Evolutionary conservation across 1,284 basidiomycete species (phyloP).

Genomic region (Moniliophthora roreri): DNA sequence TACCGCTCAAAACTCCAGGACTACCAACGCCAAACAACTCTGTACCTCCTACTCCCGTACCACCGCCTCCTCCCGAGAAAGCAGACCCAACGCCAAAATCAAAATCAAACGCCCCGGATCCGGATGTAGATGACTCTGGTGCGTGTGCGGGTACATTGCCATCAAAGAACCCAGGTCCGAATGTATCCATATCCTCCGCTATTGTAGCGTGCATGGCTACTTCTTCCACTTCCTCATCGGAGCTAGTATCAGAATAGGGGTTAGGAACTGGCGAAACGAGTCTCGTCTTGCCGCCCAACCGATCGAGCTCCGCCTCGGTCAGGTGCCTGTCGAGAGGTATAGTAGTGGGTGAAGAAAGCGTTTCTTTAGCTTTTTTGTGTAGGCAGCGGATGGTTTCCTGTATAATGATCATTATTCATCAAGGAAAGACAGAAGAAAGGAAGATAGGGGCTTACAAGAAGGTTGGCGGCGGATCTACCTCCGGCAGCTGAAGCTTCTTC

Average conservation of each 20-base stretch:
- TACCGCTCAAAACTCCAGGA: conserved; percentile 20
- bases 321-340: background rate
- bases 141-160: conserved; percentile 15
- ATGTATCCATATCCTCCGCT: conserved; percentile 27
- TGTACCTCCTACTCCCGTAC: too few species aligned
- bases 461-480: conserved; percentile 47
- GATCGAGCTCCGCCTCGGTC: too few species aligned
- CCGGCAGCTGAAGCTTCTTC: conserved; percentile 48
- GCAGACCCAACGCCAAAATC: too few species aligned
- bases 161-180: conserved; percentile 21
- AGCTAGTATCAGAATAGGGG: background rate
- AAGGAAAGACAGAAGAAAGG: conserved; percentile 8
- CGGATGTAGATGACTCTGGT: background rate
- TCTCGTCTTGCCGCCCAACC: too few species aligned
- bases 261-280: too few species aligned
- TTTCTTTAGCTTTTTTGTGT: conserved; percentile 46
- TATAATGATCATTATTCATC: background rate
- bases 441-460: conserved; percentile 40
- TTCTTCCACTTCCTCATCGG: background rate
- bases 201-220: conserved; percentile 31
- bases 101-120: conserved; percentile 14
- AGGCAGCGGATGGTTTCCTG: conserved; percentile 53
- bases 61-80: too few species aligned
- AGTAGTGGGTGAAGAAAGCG: conserved; percentile 20
- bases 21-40: conserved; percentile 13